These are phyloP conservation scores for Solanum chmielewskii DNA, from an alignment of 257 asterid species.

Conservation along the genomic window DNA sequence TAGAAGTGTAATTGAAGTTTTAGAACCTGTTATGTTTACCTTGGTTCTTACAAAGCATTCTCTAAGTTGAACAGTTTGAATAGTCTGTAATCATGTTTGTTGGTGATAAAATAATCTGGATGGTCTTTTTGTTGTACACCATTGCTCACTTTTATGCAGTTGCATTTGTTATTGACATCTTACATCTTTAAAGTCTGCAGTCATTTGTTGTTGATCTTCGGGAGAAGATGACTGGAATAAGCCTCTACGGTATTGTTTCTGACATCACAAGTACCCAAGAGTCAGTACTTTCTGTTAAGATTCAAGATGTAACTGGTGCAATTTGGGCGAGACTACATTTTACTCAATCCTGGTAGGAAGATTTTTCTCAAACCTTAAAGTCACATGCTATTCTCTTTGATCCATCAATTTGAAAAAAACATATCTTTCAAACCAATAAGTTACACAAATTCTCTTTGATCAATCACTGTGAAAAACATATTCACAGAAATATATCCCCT, in stretches of 20 bases:
- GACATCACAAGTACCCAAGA: slow-evolving; percentile 36
- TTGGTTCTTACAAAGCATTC: neutral
- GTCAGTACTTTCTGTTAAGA: slow-evolving; percentile 37
- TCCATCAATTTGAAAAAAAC: neutral
- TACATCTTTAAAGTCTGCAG: slow-evolving; percentile 63
- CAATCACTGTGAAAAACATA: neutral
- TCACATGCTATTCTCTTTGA: neutral
- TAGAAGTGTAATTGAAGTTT: neutral
- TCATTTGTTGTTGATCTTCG: slow-evolving; percentile 64
- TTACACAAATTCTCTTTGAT: neutral
- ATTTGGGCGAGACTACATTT: slow-evolving; percentile 70
- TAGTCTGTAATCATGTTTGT: neutral
- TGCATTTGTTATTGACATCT: slow-evolving; percentile 5
- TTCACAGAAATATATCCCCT: slow-evolving; percentile 1
- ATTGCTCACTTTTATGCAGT: neutral
- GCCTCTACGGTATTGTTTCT: slow-evolving; percentile 64
- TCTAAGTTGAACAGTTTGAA: neutral
- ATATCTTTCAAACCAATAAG: neutral
- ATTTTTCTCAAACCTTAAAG: neutral
- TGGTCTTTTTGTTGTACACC: neutral
- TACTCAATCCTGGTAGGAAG: slow-evolving; percentile 48
- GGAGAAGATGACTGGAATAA: slow-evolving; percentile 85
- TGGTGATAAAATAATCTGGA: neutral
- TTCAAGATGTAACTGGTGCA: slow-evolving; percentile 71
- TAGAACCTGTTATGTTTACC: neutral